Base-by-base conservation (phyloP, 495 filamentous ascomycete genomes). In the Corynascus novoguineensis region DNA sequence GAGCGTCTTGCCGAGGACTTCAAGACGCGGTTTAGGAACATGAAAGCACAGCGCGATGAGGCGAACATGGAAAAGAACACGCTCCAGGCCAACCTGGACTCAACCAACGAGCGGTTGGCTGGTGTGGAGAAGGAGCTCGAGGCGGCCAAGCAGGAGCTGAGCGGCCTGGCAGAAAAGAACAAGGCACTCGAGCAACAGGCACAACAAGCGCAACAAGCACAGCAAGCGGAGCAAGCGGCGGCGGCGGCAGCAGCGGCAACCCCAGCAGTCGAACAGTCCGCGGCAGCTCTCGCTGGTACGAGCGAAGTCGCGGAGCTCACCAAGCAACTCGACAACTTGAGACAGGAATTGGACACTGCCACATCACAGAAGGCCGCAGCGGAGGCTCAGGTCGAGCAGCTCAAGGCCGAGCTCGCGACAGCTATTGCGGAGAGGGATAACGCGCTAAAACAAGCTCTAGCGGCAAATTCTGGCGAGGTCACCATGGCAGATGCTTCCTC, bases 281-380 rank as follows among this genome's bases (percentile, higher is more conserved):
- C 56, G n/a, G 59, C 53, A 10, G 38, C 47, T 15, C 7, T 57
- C 15, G 56, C 57, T 5, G 38, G 51, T 5, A 52, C 64, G 1
- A 62, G 63, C 40, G 55, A 69, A 31, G 52, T 71, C 22, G 50
- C 62, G 82, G 76, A 79, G 76, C 71, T 97, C 86, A 80, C 88
- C 85, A 45, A 96, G 72, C 32, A 96, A 67, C 69, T 98, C 4
- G 60, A 64, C 47, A 59, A 14, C 15, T 11, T 65, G 27, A 54
- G 61, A 3, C 60, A 65, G 40, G 74, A 81, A 59, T 64, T 80
- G 25, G 71, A 76, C 5, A 63, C 65, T 40, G 62, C 82, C 32
- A 62, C 57, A 8, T 60, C 68, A 7, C 65, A 76, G 42, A 78
- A 75, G 62, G 66, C 60, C 10, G 54, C 51, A 15, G 56, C 70